Percentiles rank a stretch among this genome's conserved stretches.
Evolutionary conservation across 257 asterid species (phyloP).

Genomic region (Solanum rostratum): DNA sequence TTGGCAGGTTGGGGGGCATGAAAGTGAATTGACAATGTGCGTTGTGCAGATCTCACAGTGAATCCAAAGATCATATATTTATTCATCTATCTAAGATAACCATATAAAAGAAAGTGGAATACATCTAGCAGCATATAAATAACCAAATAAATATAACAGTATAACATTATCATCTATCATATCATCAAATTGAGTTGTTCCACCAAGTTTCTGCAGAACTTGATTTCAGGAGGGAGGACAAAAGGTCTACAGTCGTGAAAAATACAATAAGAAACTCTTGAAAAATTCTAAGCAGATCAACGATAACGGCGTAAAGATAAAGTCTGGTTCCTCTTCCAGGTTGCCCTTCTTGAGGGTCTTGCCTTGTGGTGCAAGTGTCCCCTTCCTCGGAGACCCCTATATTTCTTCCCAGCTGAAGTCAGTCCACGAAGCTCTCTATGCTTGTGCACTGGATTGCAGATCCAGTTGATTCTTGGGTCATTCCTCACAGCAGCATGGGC

Average conservation of each 20-base stretch:
- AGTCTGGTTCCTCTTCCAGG: background rate
- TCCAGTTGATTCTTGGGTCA: conserved; percentile 2
- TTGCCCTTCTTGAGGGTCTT: background rate
- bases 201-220: background rate
- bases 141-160: background rate
- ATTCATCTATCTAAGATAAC: no score
- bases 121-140: background rate
- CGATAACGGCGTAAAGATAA: background rate
- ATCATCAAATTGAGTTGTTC: background rate
- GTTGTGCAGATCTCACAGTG: no score
- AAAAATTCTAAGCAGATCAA: background rate
- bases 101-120: background rate
- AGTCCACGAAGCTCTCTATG: background rate
- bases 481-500: conserved; percentile 1
- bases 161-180: background rate
- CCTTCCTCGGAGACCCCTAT: background rate
- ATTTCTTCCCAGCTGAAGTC: conserved; percentile 1
- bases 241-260: background rate
- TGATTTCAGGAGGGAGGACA: background rate
- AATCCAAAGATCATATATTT: no score
- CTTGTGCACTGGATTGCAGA: background rate
- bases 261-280: background rate
- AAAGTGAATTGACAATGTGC: no score
- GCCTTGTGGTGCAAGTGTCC: background rate
- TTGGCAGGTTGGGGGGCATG: no score